Conservation (phyloP, 805 yeast species). For the Diddensiella caesifluorescens region DNA sequence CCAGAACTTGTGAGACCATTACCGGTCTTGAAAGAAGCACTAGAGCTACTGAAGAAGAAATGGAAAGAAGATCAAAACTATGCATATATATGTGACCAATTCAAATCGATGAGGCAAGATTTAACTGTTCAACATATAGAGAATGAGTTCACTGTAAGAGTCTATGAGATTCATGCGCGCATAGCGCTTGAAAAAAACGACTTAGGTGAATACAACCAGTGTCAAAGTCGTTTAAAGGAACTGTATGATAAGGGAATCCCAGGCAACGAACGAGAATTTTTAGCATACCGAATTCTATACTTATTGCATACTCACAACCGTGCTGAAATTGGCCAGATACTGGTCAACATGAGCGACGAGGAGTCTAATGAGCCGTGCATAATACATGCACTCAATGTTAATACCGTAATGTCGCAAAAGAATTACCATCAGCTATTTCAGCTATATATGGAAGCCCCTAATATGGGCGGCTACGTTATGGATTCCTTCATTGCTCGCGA, state of each 20-base stretch:
- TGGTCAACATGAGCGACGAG: constrained; percentile 23
- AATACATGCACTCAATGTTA: constrained; percentile 36
- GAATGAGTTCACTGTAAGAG: constrained; percentile 66
- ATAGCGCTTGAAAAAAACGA: constrained; percentile 81
- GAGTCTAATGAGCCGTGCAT: constrained; percentile 28
- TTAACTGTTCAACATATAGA: constrained; percentile 85
- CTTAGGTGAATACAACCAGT: constrained; percentile 92
- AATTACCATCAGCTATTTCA: constrained; percentile 53
- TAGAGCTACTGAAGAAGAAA: constrained; percentile 48
- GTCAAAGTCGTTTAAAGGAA: constrained; percentile 72
- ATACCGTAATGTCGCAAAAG: constrained; percentile 33
- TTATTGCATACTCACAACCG: constrained; percentile 66
- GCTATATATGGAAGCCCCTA: constrained; percentile 37
- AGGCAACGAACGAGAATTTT: constrained; percentile 53
- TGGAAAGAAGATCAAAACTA: constrained; percentile 53
- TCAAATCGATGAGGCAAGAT: constrained; percentile 90
- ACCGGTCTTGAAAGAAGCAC: constrained; percentile 51
- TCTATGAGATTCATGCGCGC: constrained; percentile 81
- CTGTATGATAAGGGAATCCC: constrained; percentile 46
- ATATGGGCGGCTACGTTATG: constrained; percentile 43
- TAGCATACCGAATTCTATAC: constrained; percentile 68
- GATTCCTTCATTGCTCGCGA: constrained; percentile 53
- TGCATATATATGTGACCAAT: constrained; percentile 78
- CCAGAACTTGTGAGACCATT: constrained; percentile 79
- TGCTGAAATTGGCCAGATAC: constrained; percentile 47